phyloP scores from a whole-genome alignment of 2,329 filamentous ascomycete species.

The Pseudocercospora musae region DNA sequence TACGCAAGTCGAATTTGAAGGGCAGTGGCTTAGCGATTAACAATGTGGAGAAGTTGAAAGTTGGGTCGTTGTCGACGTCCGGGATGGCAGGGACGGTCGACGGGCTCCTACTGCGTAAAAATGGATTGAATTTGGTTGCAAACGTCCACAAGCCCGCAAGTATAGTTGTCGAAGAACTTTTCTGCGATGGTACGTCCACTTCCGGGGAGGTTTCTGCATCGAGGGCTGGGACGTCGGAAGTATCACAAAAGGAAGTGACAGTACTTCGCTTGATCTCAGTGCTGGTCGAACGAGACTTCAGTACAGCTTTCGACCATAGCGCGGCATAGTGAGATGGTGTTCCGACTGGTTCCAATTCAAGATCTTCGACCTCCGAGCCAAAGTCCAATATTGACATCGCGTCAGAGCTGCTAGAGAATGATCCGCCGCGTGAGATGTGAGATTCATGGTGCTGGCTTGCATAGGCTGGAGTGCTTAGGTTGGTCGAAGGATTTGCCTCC shows the following conservation, averaged over 20 bases:
- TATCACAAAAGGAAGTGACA: background rate
- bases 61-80: constrained; percentile 36
- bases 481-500: background rate
- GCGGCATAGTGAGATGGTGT: background rate
- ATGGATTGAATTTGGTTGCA: background rate
- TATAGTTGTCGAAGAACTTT: background rate
- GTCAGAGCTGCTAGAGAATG: background rate
- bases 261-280: background rate
- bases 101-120: background rate
- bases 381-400: background rate
- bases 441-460: background rate
- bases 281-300: background rate
- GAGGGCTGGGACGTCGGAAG: background rate
- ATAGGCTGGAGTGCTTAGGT: background rate
- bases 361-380: background rate
- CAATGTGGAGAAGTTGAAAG: constrained; percentile 43
- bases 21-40: constrained; percentile 47
- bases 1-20: constrained; percentile 42
- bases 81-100: background rate
- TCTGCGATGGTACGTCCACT: background rate
- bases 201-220: background rate
- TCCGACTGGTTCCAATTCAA: background rate
- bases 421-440: background rate
- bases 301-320: background rate
- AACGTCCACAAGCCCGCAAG: background rate